phyloP scores from a whole-genome alignment of 805 yeast genomes.

The Metschnikowia baotianmanensis region DNA sequence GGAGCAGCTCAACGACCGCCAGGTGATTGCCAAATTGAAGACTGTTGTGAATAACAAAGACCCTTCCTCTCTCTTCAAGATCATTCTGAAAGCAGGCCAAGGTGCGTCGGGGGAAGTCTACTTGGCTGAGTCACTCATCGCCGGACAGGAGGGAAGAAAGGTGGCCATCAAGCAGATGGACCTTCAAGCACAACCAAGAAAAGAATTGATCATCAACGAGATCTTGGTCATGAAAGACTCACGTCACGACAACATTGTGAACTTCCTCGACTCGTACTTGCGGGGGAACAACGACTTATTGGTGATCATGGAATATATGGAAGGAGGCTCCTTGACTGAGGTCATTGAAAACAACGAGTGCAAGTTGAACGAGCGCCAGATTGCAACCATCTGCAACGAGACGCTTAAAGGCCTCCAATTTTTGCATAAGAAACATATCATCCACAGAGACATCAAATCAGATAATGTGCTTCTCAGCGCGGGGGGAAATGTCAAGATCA shows the following conservation, averaged over 20 bases:
- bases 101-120: constrained; percentile 98
- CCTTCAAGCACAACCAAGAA: constrained; percentile 83
- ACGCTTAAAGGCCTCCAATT: constrained; percentile 89
- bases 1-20: constrained; percentile 73
- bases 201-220: constrained; percentile 93
- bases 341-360: constrained; percentile 83
- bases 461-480: constrained; percentile 46
- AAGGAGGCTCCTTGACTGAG: constrained; percentile 96
- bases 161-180: constrained; percentile 98
- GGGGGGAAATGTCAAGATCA: constrained; percentile 43
- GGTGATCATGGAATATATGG: constrained; percentile 99
- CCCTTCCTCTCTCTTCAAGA: constrained; percentile 79
- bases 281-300: constrained; percentile 79
- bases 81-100: constrained; percentile 88
- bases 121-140: constrained; percentile 64
- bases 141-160: constrained; percentile 47
- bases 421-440: constrained; percentile 86
- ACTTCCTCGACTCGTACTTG: constrained; percentile 86
- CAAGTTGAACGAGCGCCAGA: constrained; percentile 78
- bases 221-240: constrained; percentile 95
- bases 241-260: constrained; percentile 91
- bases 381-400: constrained; percentile 86
- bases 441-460: constrained; percentile 59
- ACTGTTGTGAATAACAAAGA: constrained; percentile 80
- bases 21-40: constrained; percentile 74